phyloP scores from a whole-genome alignment of 805 yeast genomes.

The Candida schatavii region DNA sequence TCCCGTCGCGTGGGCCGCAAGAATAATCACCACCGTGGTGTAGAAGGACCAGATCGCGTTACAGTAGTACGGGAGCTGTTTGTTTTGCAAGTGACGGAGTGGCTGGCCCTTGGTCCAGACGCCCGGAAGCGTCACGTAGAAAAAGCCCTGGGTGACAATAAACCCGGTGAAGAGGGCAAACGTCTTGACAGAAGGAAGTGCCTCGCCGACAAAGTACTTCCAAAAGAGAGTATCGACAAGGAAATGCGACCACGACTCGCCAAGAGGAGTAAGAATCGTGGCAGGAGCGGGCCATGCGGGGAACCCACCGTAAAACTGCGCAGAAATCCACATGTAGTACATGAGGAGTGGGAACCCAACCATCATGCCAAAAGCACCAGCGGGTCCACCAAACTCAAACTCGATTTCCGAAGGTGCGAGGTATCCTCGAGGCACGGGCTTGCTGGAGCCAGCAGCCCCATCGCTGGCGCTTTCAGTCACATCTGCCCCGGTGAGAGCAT shows the following conservation, averaged over 20 bases:
- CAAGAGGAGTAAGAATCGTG: constrained; percentile 62
- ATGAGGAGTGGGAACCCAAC: constrained; percentile 86
- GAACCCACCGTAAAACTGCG: constrained; percentile 71
- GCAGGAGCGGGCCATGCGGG: constrained; percentile 65
- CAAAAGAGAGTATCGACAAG: constrained; percentile 37
- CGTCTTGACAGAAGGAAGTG: constrained; percentile 56
- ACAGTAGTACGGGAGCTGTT: constrained; percentile 88
- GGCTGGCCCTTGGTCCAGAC: constrained; percentile 95
- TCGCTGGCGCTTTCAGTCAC: constrained; percentile 2
- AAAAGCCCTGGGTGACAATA: constrained; percentile 62
- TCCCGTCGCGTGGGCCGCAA: constrained; percentile 69
- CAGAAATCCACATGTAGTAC: constrained; percentile 96
- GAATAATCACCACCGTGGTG: constrained; percentile 54
- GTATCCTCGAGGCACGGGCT: constrained; percentile 23
- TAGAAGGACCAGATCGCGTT: constrained; percentile 88
- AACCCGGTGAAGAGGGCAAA: constrained; percentile 73
- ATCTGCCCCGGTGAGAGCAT: neutral
- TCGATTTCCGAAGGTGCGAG: constrained; percentile 51
- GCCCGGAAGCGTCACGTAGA: constrained; percentile 87
- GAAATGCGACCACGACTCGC: constrained; percentile 54
- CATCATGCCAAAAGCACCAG: constrained; percentile 90
- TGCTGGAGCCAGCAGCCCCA: constrained; percentile 10
- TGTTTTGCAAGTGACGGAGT: constrained; percentile 71
- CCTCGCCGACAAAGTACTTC: constrained; percentile 45
- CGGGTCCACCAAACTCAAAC: constrained; percentile 92